These are phyloP conservation scores for Apiospora sp. DNA, from an alignment of 2,329 filamentous ascomycete genomes.

Conservation along the genomic window DNA sequence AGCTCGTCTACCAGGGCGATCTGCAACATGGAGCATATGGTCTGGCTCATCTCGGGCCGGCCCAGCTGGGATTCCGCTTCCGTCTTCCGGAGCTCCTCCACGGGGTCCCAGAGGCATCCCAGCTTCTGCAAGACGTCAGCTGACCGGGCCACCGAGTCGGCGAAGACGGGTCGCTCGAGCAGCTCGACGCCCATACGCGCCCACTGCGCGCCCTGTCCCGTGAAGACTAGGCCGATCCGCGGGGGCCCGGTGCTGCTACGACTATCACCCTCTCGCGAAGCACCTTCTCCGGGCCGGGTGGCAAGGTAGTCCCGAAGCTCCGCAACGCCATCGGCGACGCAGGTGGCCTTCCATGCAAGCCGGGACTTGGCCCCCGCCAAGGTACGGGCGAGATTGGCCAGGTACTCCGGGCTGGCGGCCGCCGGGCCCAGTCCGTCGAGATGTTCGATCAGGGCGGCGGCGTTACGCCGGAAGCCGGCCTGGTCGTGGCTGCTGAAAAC, in stretches of 20 bases:
- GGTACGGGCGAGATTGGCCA: background rate
- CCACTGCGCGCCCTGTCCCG: constrained; percentile 6
- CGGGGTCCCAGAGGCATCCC: background rate
- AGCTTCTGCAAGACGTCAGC: background rate
- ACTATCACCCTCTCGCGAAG: no score
- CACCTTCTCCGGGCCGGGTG: background rate
- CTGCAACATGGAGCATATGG: constrained; percentile 41
- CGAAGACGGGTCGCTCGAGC: background rate
- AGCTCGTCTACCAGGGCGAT: constrained; percentile 42
- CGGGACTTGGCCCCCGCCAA: background rate
- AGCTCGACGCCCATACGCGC: background rate
- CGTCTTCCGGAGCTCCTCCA: background rate
- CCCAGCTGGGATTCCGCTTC: background rate
- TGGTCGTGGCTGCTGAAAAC: background rate
- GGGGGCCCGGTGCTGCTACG: no score
- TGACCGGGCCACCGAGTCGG: background rate
- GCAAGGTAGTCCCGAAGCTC: background rate
- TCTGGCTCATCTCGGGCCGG: constrained; percentile 34
- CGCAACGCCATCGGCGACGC: background rate
- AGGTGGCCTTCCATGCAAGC: background rate
- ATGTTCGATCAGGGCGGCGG: background rate
- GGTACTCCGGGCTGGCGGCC: background rate
- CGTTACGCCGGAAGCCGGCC: background rate
- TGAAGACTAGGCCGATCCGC: background rate
- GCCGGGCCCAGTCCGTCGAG: constrained; percentile 23